Evolutionary conservation across 2,329 filamentous ascomycete species (phyloP).

Genomic region (Fusarium longipes): DNA sequence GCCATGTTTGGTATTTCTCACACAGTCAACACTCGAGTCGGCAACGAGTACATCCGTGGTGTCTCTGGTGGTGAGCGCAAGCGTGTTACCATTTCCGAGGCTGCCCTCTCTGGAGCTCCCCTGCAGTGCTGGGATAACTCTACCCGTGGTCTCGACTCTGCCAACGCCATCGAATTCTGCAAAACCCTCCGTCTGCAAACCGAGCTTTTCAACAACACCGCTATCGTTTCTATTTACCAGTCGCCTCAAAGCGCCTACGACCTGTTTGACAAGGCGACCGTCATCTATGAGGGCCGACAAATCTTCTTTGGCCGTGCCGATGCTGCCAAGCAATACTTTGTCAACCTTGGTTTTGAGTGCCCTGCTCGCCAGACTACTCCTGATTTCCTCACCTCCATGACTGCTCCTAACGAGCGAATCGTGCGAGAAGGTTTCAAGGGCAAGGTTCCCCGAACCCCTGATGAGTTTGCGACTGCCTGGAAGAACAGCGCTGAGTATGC

Average conservation of each 20-base stretch:
- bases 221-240: slow-evolving; percentile 80
- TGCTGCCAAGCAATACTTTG: slow-evolving; percentile 72
- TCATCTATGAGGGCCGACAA: slow-evolving; percentile 70
- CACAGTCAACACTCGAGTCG: slow-evolving; percentile 77
- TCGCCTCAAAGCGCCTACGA: slow-evolving; percentile 74
- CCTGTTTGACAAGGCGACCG: slow-evolving; percentile 68
- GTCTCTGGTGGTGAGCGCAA: slow-evolving; percentile 80
- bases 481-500: slow-evolving; percentile 64
- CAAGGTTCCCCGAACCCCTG: slow-evolving; percentile 67
- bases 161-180: slow-evolving; percentile 80
- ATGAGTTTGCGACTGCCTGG: slow-evolving; percentile 71
- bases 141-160: slow-evolving; percentile 78
- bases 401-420: slow-evolving; percentile 66
- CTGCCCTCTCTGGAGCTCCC: slow-evolving; percentile 67
- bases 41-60: slow-evolving; percentile 80
- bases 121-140: slow-evolving; percentile 79
- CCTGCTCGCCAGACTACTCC: slow-evolving; percentile 74
- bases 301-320: slow-evolving; percentile 72
- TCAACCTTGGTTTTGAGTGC: slow-evolving; percentile 74
- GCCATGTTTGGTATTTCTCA: slow-evolving; percentile 80
- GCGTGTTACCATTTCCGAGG: slow-evolving; percentile 73
- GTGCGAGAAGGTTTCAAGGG: slow-evolving; percentile 67
- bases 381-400: slow-evolving; percentile 79
- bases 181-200: slow-evolving; percentile 75
- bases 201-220: slow-evolving; percentile 73